Conservation (phyloP, 164 flowering plant species). For the Magnolia kwangsiensis region DNA sequence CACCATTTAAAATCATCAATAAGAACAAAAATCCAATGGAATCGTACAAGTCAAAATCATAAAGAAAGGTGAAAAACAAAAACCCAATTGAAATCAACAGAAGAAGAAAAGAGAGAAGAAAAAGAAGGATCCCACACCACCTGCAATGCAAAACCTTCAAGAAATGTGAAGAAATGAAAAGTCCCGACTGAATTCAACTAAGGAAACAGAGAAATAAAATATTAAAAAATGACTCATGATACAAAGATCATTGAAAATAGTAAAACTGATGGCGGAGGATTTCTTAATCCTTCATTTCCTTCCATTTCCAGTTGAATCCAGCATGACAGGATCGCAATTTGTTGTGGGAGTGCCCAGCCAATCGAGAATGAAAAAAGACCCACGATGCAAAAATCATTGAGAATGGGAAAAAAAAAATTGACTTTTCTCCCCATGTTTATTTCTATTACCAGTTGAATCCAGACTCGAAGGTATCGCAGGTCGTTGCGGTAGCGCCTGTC, state of each 20-base stretch:
- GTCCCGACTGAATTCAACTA: neutral
- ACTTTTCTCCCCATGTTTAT: neutral
- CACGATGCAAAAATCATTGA: neutral
- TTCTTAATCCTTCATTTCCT: neutral
- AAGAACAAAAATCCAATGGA: neutral
- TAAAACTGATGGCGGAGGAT: neutral
- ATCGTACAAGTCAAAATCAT: neutral
- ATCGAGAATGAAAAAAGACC: neutral
- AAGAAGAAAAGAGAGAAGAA: neutral
- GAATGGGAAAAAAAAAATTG: neutral
- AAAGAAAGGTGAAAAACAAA: neutral
- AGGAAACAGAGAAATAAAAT: neutral
- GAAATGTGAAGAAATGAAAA: neutral
- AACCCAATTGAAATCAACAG: neutral
- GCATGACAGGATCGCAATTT: neutral
- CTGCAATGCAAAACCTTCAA: neutral
- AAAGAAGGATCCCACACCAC: neutral
- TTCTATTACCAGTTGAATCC: slow-evolving; percentile 77
- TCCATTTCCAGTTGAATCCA: neutral
- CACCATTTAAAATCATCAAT: neutral
- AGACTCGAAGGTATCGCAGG: slow-evolving; percentile 76
- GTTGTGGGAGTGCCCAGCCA: neutral
- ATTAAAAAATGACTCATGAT: neutral
- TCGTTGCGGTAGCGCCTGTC: slow-evolving; percentile 75
- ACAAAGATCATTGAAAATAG: neutral